These are phyloP conservation scores for Ceratocystis ficicola DNA, from an alignment of 2,329 filamentous ascomycete species.

Conservation along the genomic window DNA sequence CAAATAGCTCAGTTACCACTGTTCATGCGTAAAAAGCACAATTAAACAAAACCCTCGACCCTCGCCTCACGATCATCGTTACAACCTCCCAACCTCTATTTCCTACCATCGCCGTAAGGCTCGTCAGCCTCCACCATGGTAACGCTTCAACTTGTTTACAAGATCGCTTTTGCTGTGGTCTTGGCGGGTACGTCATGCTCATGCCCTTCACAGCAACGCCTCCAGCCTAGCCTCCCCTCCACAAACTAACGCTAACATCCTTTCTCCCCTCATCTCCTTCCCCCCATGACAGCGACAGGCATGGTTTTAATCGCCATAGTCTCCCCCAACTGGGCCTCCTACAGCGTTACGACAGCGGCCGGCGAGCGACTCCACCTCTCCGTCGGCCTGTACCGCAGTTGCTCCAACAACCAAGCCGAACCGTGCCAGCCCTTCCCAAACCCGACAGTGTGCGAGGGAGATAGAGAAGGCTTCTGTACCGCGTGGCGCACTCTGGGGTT, in stretches of 20 bases:
- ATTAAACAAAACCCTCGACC: not conserved
- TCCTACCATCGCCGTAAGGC: not conserved
- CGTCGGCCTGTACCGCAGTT: conserved; percentile 71
- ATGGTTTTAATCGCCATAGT: conserved; percentile 60
- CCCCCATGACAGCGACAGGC: conserved; percentile 43
- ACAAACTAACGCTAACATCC: not conserved
- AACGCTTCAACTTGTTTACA: conserved; percentile 13
- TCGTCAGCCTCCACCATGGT: not conserved
- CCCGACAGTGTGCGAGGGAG: conserved; percentile 52
- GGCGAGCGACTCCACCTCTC: conserved; percentile 42
- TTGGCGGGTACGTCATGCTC: conserved; percentile 12
- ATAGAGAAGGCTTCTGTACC: conserved; percentile 55
- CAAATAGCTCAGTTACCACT: no score
- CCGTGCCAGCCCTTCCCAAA: conserved; percentile 48
- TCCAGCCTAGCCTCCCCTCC: not conserved
- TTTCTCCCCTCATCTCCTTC: not conserved
- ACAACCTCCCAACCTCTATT: not conserved
- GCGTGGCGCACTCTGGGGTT: conserved; percentile 87
- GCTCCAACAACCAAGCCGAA: conserved; percentile 49
- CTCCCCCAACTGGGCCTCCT: conserved; percentile 60
- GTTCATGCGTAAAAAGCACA: no score
- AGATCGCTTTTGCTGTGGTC: conserved; percentile 11
- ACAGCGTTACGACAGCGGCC: conserved; percentile 40
- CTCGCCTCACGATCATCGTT: not conserved
- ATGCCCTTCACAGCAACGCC: not conserved